phyloP scores from a whole-genome alignment of 1,284 basidiomycete species.

The Leccinum pachyderme region DNA sequence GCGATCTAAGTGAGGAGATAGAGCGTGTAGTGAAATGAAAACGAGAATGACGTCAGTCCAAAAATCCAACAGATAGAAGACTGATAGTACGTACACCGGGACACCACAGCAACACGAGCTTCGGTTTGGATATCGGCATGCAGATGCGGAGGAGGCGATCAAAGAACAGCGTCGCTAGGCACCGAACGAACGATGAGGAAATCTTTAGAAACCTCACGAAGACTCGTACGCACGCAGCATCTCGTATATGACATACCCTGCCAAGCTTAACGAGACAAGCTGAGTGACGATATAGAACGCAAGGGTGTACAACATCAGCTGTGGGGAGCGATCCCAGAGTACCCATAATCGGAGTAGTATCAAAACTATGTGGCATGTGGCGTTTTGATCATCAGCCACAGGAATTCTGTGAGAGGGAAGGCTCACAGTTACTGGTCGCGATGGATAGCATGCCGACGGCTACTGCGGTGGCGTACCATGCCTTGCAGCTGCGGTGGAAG shows the following conservation, averaged over 20 bases:
- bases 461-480: constrained; percentile 34
- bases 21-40: background rate
- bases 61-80: background rate
- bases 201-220: accelerated
- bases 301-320: constrained; percentile 37
- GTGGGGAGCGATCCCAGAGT: constrained; percentile 37
- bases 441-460: constrained; percentile 38
- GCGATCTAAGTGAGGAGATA: constrained; percentile 23
- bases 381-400: background rate
- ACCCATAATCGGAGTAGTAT: constrained; percentile 45
- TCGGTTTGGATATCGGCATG: constrained; percentile 10
- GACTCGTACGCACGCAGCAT: constrained; percentile 31
- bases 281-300: constrained; percentile 35
- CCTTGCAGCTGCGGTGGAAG: constrained; percentile 31
- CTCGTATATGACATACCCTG: constrained; percentile 29
- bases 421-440: constrained; percentile 40
- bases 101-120: constrained; percentile 30
- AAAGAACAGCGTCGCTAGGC: constrained; percentile 14
- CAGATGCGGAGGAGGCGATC: constrained; percentile 17
- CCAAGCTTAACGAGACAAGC: constrained; percentile 26
- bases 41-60: background rate
- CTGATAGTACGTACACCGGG: constrained; percentile 29
- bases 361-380: constrained; percentile 24
- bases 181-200: background rate
- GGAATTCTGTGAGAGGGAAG: background rate